Conservation (phyloP, 2,329 filamentous ascomycete species). For the Ceratocystis variospora region DNA sequence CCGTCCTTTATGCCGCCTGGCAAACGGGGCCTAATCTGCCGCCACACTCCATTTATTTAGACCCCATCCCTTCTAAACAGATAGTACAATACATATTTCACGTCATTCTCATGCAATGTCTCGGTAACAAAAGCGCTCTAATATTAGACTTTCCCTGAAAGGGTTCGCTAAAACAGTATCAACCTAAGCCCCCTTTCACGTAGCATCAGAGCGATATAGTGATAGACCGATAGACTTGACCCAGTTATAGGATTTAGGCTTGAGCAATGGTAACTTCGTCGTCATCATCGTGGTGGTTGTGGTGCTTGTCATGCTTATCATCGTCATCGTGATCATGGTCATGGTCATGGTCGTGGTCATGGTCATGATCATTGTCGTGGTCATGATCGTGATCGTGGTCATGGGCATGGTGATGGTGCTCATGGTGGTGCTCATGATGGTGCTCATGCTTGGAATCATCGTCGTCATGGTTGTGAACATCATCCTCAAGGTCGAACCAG, state of each 20-base stretch:
- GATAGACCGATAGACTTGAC: background rate
- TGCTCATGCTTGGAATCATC: background rate
- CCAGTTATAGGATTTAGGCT: background rate
- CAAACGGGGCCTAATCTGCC: constrained; percentile 11
- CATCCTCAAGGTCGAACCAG: background rate
- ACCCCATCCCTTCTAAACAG: background rate
- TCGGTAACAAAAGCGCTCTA: constrained; percentile 6
- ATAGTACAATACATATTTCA: background rate
- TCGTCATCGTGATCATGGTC: background rate
- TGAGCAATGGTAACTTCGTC: background rate
- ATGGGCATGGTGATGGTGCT: background rate
- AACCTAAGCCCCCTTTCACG: background rate
- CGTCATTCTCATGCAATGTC: background rate
- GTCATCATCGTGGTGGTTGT: background rate
- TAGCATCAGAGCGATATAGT: background rate
- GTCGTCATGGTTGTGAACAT: background rate
- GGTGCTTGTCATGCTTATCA: background rate
- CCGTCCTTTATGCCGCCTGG: constrained; percentile 24
- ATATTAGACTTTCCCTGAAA: background rate
- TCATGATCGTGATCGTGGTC: background rate
- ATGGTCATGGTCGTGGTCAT: background rate
- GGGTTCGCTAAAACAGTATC: background rate
- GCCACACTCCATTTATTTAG: background rate
- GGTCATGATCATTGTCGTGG: background rate
- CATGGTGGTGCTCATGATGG: background rate